Evolutionary conservation across 139 green algal genomes (phyloP), one percentile per base, ranked within the genome.

Genomic region (Pseudopediastrum boryanum): DNA sequence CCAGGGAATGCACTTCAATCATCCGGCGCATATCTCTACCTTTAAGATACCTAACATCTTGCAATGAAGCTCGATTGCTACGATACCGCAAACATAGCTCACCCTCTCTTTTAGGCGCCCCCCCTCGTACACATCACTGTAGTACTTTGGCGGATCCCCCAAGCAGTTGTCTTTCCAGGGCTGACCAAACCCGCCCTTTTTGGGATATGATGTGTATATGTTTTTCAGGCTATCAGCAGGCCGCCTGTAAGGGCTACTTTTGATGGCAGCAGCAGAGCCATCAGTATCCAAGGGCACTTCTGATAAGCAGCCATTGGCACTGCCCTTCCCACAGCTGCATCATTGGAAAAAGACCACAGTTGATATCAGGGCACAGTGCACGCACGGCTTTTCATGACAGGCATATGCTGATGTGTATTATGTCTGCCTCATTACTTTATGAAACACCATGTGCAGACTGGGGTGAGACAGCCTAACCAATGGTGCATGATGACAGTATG

Each of bases 271-370:
- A 54, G 74, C 33, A 66, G 61, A 74, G 31, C 74, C 74, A 27
- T 81, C 74, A 36, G 74, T 81, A 48, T 81, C 74, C 43, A 52
- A 66, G 4, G 74, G 62, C 74, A 66, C 39, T 41, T 58, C 42
- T 19, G 9, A 56, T 10, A 81, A 27, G 62, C 61, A 71, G 23
- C 74, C 74, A 65, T 81, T 23, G 3, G 31, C 54, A 46, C 61
- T 81, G 35, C 74, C 74, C n/a, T 62, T 46, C 44, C 74, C 74
- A 42, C 65, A 81, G 43, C 74, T 81, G 74, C 62, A 77, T 25
- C 31, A 33, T 16, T 23, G 13, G 4, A 70, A 35, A 8, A 66
- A 27, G 4, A 31, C 31, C 58, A 39, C 58, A 39, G 27, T n/a
- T 58, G 48, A 16, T 58, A 58, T 58, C 25, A 64, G n/a, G n/a